Evolutionary conservation across 108 stramenopile species (phyloP).

Genomic region (Skeletonema costatum): DNA sequence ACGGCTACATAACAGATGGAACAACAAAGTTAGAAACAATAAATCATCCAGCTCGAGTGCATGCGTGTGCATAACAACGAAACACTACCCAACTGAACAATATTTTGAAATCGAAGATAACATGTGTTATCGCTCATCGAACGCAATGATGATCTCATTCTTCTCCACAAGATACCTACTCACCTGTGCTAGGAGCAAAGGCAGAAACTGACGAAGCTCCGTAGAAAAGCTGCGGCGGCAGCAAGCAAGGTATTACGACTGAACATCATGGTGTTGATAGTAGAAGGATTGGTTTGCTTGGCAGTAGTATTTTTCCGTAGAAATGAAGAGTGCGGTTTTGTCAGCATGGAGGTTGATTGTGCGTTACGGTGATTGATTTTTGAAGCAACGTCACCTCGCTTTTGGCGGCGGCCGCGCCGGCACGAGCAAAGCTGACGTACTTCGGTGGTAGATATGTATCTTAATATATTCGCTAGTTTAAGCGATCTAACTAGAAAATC

Average conservation of each 20-base stretch:
- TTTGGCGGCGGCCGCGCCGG: no score
- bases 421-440: background rate
- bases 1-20: conserved; percentile 30
- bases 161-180: conserved; percentile 13
- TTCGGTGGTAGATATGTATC: background rate
- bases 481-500: background rate
- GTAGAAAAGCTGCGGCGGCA: conserved; percentile 40
- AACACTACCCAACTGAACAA: background rate
- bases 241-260: conserved; percentile 39
- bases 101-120: background rate
- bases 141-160: background rate
- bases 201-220: conserved; percentile 38
- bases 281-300: background rate
- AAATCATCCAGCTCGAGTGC: background rate
- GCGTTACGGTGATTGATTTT: background rate
- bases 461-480: background rate
- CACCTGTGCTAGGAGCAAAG: conserved; percentile 41
- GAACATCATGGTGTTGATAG: conserved; percentile 36
- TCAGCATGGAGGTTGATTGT: background rate
- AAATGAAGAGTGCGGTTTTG: background rate
- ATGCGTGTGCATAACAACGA: background rate
- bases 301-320: background rate
- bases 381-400: background rate
- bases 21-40: background rate
- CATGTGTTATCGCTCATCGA: background rate